These are phyloP conservation scores for Fusarium scirpi DNA, from an alignment of 2,329 filamentous ascomycete species.

Conservation along the genomic window DNA sequence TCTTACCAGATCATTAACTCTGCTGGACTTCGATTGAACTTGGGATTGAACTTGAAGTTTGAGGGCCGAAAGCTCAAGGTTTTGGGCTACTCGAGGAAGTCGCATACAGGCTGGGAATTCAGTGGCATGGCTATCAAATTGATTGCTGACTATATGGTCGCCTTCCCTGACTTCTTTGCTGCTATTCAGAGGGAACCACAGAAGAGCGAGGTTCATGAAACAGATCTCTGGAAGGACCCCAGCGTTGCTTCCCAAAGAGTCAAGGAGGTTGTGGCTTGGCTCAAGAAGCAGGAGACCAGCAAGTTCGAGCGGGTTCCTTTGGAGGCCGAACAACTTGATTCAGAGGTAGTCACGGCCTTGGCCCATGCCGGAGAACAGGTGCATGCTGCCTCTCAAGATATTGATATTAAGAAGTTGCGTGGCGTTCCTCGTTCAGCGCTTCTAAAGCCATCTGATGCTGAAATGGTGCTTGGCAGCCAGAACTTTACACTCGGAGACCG, in stretches of 20 bases:
- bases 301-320: conserved; percentile 95
- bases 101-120: conserved; percentile 92
- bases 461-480: conserved; percentile 89
- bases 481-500: conserved; percentile 87
- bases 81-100: conserved; percentile 91
- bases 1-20: conserved; percentile 86
- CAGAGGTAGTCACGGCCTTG: conserved; percentile 84
- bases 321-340: conserved; percentile 96
- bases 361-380: conserved; percentile 79
- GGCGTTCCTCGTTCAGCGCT: conserved; percentile 88
- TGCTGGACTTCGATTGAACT: conserved; percentile 85
- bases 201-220: conserved; percentile 84
- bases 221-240: conserved; percentile 83
- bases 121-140: conserved; percentile 85
- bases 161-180: conserved; percentile 95
- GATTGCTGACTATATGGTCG: conserved; percentile 88
- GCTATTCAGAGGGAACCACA: conserved; percentile 88
- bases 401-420: conserved; percentile 76
- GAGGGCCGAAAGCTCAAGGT: conserved; percentile 96
- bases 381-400: conserved; percentile 62
- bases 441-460: conserved; percentile 94
- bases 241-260: conserved; percentile 81
- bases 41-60: conserved; percentile 96
- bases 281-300: conserved; percentile 91
- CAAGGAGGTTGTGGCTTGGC: conserved; percentile 93